Evolutionary conservation across 768 basidiomycete species (phyloP).

Genomic region (Lentinula edodes): DNA sequence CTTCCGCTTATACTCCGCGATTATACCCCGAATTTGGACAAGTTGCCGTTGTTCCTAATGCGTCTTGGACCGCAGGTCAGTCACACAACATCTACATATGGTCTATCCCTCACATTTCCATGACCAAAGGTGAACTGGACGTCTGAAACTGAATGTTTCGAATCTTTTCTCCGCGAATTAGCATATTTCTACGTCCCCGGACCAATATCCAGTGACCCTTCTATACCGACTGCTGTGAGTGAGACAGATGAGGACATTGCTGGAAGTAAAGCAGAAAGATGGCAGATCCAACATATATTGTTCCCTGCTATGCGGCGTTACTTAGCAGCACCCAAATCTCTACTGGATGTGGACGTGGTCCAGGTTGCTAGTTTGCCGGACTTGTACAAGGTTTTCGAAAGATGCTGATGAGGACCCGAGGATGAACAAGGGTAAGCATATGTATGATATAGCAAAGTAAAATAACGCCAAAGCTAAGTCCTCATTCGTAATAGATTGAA

Average conservation of each 20-base stretch:
- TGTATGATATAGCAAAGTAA: too few relatives aligned
- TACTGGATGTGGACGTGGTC: conserved; percentile 70
- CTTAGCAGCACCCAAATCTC: conserved; percentile 57
- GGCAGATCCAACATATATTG: conserved; percentile 88
- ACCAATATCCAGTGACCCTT: conserved; percentile 23
- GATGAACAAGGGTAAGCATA: not conserved
- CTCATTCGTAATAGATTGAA: too few relatives aligned
- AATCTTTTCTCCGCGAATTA: conserved; percentile 79
- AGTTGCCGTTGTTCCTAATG: conserved; percentile 86
- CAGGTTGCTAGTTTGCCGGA: conserved; percentile 89
- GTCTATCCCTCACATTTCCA: not conserved
- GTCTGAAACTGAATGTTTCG: conserved; percentile 80
- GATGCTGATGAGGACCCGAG: conserved; percentile 49
- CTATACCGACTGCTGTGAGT: not conserved
- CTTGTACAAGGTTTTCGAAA: conserved; percentile 90
- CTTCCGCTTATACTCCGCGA: conserved; percentile 81
- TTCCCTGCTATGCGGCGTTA: conserved; percentile 85
- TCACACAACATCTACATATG: not conserved
- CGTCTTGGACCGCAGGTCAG: conserved; percentile 85
- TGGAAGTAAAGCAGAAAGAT: conserved; percentile 49
- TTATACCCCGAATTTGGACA: conserved; percentile 87
- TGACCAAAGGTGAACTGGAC: conserved; percentile 77
- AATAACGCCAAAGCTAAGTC: too few relatives aligned
- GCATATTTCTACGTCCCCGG: conserved; percentile 87
- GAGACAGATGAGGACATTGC: not conserved